Base-by-base conservation (phyloP, 345 rosid genomes). In the Luvunga scandens region DNA sequence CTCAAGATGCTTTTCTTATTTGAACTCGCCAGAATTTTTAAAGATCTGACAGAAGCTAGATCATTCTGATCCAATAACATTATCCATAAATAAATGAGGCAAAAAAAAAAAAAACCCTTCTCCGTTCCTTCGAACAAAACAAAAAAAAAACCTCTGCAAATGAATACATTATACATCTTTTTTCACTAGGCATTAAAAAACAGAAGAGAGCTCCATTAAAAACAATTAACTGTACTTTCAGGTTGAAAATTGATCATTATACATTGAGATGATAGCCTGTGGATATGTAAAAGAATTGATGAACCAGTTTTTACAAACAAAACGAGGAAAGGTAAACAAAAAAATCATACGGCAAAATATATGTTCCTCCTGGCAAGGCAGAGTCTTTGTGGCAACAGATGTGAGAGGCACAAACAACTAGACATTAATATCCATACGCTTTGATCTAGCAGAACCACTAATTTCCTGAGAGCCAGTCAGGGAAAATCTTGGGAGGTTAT, bases 381-480 rank as follows among this genome's bases (percentile, higher is more conserved):
- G 69, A 62, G 27, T 42, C 28, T 9, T 45, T 33, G 34, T 4
- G 36, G 31, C 77, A 60, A 57, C 68, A 60, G 33, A 61, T 25
- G 27, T 48, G 48, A 9, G 6, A 39, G 10, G 36, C 33, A 55
- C 18, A 57, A 30, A 28, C 64, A 30, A 68, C 86, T 87, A 94
- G 63, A 97, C 98, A 70, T 91, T 97, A 34, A 94, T 94, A 81
- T 97, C 98, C 56, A 86, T 69, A 7, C 96, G 95, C 86, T 94
- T 97, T 8, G 94, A 91, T 80, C 96, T 81, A 18, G 89, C 84
- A 73, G 75, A 86, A 89, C 84, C 84, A 81, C 78, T 87, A 71
- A 86, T 39, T 72, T 92, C 98, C 56, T 81, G 87, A 75, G 90
- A 85, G 73, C 88, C 86, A 7, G 83, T 57, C 9, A 84, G 79